Percentiles rank a stretch among this genome's conserved stretches.
phyloP scores from a whole-genome alignment of 495 filamentous ascomycete genomes.

The Cudoniella acicularis region DNA sequence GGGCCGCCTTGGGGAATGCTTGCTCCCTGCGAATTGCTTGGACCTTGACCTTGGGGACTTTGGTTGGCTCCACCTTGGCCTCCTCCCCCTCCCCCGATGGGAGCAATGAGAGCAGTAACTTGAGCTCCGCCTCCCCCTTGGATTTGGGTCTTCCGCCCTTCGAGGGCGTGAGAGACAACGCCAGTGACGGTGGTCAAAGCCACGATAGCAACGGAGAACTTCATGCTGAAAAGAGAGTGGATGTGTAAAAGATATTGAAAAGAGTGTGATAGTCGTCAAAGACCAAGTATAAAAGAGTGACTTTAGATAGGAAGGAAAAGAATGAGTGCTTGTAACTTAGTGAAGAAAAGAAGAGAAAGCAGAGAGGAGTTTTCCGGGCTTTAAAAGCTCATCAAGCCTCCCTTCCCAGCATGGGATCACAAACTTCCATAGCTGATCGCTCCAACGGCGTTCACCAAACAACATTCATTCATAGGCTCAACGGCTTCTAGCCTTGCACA shows the following conservation, averaged over 20 bases:
- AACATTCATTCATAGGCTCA: neutral
- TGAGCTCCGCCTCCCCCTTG: too few species aligned
- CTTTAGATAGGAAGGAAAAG: neutral
- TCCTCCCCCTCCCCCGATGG: too few species aligned
- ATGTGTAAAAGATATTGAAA: neutral
- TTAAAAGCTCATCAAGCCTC: neutral
- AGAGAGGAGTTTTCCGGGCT: neutral
- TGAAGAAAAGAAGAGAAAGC: neutral
- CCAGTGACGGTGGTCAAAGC: neutral
- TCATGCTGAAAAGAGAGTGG: conserved; percentile 2
- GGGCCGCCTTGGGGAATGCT: neutral
- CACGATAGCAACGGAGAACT: neutral
- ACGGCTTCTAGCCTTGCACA: neutral
- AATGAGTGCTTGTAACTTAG: neutral
- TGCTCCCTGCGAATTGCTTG: neutral
- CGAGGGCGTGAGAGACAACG: neutral
- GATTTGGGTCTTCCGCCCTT: neutral
- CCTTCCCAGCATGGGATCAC: neutral
- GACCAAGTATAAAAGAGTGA: conserved; percentile 7
- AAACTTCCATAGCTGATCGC: too few species aligned
- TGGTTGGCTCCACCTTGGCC: too few species aligned
- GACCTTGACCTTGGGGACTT: too few species aligned
- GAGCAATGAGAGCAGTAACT: too few species aligned
- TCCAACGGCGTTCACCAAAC: too few species aligned
- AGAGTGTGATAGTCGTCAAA: conserved; percentile 7